Percentiles rank a stretch among this genome's conserved stretches.
phyloP scores from a whole-genome alignment of 805 yeast genomes.

The Candida boleticola region DNA sequence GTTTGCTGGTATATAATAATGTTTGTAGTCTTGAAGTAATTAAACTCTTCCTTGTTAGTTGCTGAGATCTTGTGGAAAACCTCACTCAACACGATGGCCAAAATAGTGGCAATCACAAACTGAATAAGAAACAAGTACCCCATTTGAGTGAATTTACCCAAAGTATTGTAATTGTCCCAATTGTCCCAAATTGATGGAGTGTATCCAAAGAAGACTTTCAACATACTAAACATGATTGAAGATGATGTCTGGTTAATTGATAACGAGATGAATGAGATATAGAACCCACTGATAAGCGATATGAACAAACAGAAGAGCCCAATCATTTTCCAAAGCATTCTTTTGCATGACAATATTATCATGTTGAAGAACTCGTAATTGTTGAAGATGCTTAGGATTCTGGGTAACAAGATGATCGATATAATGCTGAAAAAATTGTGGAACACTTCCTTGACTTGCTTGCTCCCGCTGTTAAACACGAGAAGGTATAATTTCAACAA shows the following conservation, averaged over 20 bases:
- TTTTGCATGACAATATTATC: conserved; percentile 48
- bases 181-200: conserved; percentile 61
- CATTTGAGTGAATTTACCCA: conserved; percentile 48
- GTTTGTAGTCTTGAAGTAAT: conserved; percentile 39
- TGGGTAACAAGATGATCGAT: conserved; percentile 49
- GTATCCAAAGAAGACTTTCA: conserved; percentile 54
- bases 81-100: conserved; percentile 51
- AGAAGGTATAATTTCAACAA: conserved; percentile 18
- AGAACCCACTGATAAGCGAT: conserved; percentile 53
- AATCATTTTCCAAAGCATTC: conserved; percentile 49
- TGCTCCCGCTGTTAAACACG: conserved; percentile 11
- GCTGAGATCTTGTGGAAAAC: conserved; percentile 34
- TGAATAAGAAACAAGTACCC: conserved; percentile 54
- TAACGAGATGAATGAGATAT: conserved; percentile 50
- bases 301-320: conserved; percentile 48
- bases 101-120: conserved; percentile 52
- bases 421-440: conserved; percentile 39
- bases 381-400: conserved; percentile 49
- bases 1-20: conserved; percentile 35
- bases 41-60: conserved; percentile 38
- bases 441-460: conserved; percentile 11
- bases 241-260: conserved; percentile 40
- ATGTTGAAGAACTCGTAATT: conserved; percentile 51
- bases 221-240: conserved; percentile 49
- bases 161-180: conserved; percentile 46